Evolutionary conservation across 306 rosid species (phyloP), one percentile per base, ranked within the genome.

Genomic region (Echinosophora koreensis): DNA sequence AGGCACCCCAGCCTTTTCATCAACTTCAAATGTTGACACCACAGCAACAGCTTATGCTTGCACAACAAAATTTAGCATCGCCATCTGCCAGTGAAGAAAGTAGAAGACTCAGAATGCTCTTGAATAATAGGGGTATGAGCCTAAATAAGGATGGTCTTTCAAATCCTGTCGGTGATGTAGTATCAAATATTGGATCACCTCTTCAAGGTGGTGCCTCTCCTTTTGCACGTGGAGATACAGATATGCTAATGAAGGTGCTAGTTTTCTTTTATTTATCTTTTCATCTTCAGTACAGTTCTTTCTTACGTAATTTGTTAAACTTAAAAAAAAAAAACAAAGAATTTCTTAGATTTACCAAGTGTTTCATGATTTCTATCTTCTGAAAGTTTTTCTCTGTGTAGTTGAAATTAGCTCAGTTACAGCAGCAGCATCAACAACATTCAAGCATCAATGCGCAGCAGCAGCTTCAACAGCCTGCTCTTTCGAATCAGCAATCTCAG

Each of bases 11-110:
- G 78, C 93, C 95, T 13, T 95, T 89, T 86, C 98, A 88, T 81
- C 99, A 92, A 87, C 89, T 96, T 60, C 99, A 89, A 80, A 92
- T 96, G 99, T 81, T 96, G 90, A 80, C 99, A 12, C 96, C 96
- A 8, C 99, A 95, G 78, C 98, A 93, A 56, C 97, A 93, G 80
- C 88, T 96, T 69, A 67, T 96, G 94, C 90, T 96, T 68, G 98
- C 99, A 22, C 99, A 95, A 78, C 99, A 89, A 81, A 91, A 83
- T 84, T 74, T 96, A 85, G 85, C 98, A 42, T 88, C 99, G 6
- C 89, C 99, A 49, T 88, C 99, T 76, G 87, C 81, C 30, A 86
- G 83, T 71, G 99, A 96, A 64, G 99, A 96, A 11, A 86, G 74
- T 73, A 80, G 98, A 83, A 88, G 98, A 78, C 82, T 92, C 61